Base-by-base conservation (phyloP, 2,329 filamentous ascomycete species). In the Fusarium transvaalense region DNA sequence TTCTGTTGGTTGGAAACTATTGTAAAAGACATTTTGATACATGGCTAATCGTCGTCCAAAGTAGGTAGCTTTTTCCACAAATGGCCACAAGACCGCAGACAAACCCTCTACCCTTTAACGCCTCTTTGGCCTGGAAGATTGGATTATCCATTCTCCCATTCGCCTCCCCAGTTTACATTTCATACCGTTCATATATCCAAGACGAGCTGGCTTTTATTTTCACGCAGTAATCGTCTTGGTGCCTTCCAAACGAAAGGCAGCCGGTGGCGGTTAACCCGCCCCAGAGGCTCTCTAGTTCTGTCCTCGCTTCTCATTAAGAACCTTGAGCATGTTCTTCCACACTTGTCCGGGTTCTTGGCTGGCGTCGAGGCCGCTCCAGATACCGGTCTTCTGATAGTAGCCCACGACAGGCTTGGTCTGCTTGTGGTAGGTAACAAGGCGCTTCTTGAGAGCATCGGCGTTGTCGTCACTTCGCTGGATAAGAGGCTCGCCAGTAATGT, bases 401-500 rank as follows among this genome's bases (percentile, higher is more conserved):
- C 89, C 87, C 68, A 97, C 94, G 50, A 99, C 96, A 21, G 96
- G 96, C 43, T 89, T 83, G 34, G 96, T 99, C 88, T 99, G 96
- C 72, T 89, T 85, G 84, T 99, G 96, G 83, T 99, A 99, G 63
- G 95, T 97, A 39, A 85, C 85, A 63, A 99, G 87, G 68, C 96
- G 92, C 90, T 97, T 99, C 88, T 94, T 95, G 71, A 99, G 88
- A 43, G 96, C 93, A 10, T 94, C 95, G 74, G 92, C 94, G 81
- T 98, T 99, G 85, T 99, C 96, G 80, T 99, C 96, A 72, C 92
- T 95, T 76, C 96, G 91, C 86, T 98, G 96, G 76, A 98, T 92
- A 73, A 99, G 86, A 48, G 95, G 94, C 87, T 99, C 96, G 81
- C 96, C 96, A 21, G 96, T 98, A 73, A 97, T 82, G 81, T 99